Evolutionary conservation across 305 asterid species (phyloP), one percentile per base, ranked within the genome.

Genomic region (Fraxinus velutina): DNA sequence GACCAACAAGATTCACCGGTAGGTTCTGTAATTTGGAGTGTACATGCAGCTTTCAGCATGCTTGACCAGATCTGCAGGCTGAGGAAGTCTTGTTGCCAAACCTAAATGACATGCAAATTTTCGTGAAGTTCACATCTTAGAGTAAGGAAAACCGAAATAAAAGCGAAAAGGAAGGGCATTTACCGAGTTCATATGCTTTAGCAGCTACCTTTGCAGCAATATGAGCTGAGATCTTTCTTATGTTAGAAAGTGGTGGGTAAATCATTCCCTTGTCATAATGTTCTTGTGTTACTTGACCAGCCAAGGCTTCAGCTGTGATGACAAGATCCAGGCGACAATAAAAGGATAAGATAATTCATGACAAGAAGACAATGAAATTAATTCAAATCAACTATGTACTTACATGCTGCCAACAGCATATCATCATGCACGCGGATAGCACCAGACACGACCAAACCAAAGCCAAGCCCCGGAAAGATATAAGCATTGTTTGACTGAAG

Each of bases 31-130:
- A 66, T 86, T 85, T 10, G 98, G 97, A 76, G 98, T 86, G 86
- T 89, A 95, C 98, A 95, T 93, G 95, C 98, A 95, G 89, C 98
- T 93, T 84, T 95, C 97, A 12, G 97, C 97, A 79, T 89, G 92
- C 92, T 90, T 92, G 21, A 95, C 88, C 93, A 93, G 83, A 78
- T 95, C 90, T 0, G 87, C 91, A 47, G 98, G 98, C 27, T 91
- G 94, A 77, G 98, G 97, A 60, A 95, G 95, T 29, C 92, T 88
- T 2, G 97, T 90, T 4, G 98, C 98, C 82, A 95, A 72, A 78
- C 97, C 97, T 94, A 70, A 0, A 37, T 12, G 7, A 73, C 47
- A 33, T 30, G 5, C 19, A 73, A 47, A 4, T 44, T 62, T 77
- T 82, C 21, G 55, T 29, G 12, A 57, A 10, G 22, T 19, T 71